Percentiles rank a stretch among this genome's conserved stretches.
These are phyloP conservation scores for Fusarium piperis DNA, from an alignment of 2,329 filamentous ascomycete species.

Conservation along the genomic window DNA sequence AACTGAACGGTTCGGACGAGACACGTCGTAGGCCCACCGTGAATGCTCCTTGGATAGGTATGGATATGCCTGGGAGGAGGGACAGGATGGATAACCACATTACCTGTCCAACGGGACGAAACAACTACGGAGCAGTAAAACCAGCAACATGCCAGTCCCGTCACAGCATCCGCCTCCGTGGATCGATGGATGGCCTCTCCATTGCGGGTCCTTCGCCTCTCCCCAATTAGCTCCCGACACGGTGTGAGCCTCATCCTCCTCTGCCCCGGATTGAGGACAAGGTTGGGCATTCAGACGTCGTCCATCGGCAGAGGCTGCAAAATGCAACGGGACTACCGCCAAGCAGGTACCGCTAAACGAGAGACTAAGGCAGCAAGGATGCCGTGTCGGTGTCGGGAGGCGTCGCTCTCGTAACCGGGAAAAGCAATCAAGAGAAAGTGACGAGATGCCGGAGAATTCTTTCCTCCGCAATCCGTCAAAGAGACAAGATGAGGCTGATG, in stretches of 20 bases:
- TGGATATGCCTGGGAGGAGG: background rate
- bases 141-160: background rate
- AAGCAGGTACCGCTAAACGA: background rate
- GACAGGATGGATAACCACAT: background rate
- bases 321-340: background rate
- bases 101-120: background rate
- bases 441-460: background rate
- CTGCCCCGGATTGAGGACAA: constrained; percentile 4
- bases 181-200: background rate
- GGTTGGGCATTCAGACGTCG: background rate
- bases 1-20: background rate
- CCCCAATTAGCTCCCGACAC: background rate
- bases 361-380: background rate
- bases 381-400: background rate
- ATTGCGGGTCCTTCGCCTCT: background rate
- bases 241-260: background rate
- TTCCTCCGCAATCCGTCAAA: background rate
- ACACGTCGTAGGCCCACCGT: background rate
- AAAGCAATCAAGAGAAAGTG: background rate
- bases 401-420: background rate
- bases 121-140: background rate
- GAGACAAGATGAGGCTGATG: background rate
- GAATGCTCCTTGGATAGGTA: background rate
- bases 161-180: background rate
- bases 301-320: background rate